Conservation (phyloP, 2,329 filamentous ascomycete genomes). For the Scleromitrula shiraiana region DNA sequence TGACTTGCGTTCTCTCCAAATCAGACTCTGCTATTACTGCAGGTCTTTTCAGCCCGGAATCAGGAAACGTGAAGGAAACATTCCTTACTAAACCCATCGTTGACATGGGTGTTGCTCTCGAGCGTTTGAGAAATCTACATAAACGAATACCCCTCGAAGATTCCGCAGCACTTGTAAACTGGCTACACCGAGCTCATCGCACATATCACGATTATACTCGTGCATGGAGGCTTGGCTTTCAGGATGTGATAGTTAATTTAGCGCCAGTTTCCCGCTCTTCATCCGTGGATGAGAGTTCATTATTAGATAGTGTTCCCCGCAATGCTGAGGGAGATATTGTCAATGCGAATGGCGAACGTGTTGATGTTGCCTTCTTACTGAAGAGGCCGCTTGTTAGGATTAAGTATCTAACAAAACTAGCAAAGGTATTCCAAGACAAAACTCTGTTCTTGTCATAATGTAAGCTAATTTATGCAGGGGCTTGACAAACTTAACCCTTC, state of each 20-base stretch:
- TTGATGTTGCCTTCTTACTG: slow-evolving; percentile 88
- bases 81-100: slow-evolving; percentile 76
- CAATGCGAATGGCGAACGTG: slow-evolving; percentile 64
- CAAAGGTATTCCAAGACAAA: slow-evolving; percentile 47
- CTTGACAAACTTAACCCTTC: slow-evolving; percentile 32
- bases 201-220: slow-evolving; percentile 81
- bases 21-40: slow-evolving; percentile 55
- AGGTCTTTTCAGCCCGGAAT: slow-evolving; percentile 55
- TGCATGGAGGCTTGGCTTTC: slow-evolving; percentile 87
- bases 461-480: slow-evolving; percentile 15
- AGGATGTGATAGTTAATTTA: slow-evolving; percentile 89
- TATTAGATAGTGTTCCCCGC: slow-evolving; percentile 49
- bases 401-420: slow-evolving; percentile 78
- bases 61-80: slow-evolving; percentile 40
- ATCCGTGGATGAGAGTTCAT: slow-evolving; percentile 46
- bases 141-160: slow-evolving; percentile 70
- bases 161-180: slow-evolving; percentile 63
- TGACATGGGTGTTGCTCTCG: slow-evolving; percentile 84
- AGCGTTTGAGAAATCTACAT: slow-evolving; percentile 75
- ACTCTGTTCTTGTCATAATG: background rate
- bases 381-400: slow-evolving; percentile 82
- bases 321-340: slow-evolving; percentile 59
- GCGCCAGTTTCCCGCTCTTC: slow-evolving; percentile 52
- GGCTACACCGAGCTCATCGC: slow-evolving; percentile 70
- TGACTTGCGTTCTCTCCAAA: slow-evolving; percentile 74